Conservation (phyloP, 805 yeast genomes). For the Pichia sporocuriosa region DNA sequence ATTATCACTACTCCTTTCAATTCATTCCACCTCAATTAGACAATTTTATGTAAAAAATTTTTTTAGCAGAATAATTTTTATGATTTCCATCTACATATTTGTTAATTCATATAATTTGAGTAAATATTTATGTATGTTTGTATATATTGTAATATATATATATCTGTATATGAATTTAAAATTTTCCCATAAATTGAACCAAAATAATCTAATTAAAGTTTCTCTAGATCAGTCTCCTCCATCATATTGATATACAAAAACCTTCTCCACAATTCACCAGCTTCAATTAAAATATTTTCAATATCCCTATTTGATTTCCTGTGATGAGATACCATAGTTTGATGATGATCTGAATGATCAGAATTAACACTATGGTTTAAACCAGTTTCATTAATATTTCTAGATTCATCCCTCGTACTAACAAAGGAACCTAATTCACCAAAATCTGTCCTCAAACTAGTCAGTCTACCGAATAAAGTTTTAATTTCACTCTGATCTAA, state of each 20-base stretch:
- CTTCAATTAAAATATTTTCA: conserved; percentile 65
- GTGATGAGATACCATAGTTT: not conserved
- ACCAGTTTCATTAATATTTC: not conserved
- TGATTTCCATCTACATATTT: no score
- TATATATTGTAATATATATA: not conserved
- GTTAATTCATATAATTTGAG: no score
- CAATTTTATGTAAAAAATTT: no score
- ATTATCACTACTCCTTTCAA: no score
- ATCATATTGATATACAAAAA: conserved; percentile 63
- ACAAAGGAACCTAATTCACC: conserved; percentile 27
- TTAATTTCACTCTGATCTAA: conserved; percentile 86
- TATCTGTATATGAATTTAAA: not conserved
- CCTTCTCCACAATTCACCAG: conserved; percentile 84
- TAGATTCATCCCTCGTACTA: conserved; percentile 12
- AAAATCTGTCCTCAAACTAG: conserved; percentile 32
- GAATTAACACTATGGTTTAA: not conserved
- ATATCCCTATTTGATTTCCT: conserved; percentile 42
- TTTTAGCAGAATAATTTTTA: no score
- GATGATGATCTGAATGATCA: not conserved
- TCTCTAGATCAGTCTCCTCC: conserved; percentile 29
- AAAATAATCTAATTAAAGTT: not conserved
- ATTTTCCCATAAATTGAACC: not conserved
- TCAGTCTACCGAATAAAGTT: conserved; percentile 59
- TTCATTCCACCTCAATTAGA: no score
- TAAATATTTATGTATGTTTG: no score